Conservation (phyloP, 495 filamentous ascomycete genomes). For the Penicillium silybi region DNA sequence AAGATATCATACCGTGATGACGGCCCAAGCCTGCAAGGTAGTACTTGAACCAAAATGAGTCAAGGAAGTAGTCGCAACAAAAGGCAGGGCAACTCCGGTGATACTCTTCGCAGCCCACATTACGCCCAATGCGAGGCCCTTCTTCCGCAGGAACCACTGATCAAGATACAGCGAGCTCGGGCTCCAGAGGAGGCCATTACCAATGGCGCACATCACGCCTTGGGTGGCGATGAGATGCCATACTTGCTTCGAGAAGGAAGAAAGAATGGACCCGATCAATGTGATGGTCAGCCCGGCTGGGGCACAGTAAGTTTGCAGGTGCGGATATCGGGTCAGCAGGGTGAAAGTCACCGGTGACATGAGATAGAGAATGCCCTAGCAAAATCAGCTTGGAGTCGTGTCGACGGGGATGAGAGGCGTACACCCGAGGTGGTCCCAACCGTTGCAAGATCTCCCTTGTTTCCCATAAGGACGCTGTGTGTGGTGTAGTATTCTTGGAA, state of each 20-base stretch:
- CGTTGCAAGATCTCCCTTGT: constrained; percentile 40
- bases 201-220: constrained; percentile 52
- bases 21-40: constrained; percentile 52
- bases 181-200: constrained; percentile 47
- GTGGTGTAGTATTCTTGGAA: constrained; percentile 46
- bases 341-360: constrained; percentile 49
- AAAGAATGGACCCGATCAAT: constrained; percentile 32
- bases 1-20: constrained; percentile 29
- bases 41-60: constrained; percentile 50
- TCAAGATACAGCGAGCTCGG: constrained; percentile 53
- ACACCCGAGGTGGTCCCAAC: constrained; percentile 49
- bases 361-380: constrained; percentile 53
- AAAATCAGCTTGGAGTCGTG: constrained; percentile 2
- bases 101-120: constrained; percentile 55
- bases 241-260: constrained; percentile 49
- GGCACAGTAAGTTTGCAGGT: constrained; percentile 35
- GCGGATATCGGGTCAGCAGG: constrained; percentile 46
- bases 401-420: constrained; percentile 1
- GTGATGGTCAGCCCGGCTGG: constrained; percentile 43
- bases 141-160: constrained; percentile 53
- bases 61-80: constrained; percentile 50
- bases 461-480: constrained; percentile 31
- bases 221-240: constrained; percentile 54
- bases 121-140: constrained; percentile 50
- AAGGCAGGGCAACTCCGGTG: constrained; percentile 49